Conservation (phyloP, 108 stramenopile species). For the Nannochloropsis oceanica region DNA sequence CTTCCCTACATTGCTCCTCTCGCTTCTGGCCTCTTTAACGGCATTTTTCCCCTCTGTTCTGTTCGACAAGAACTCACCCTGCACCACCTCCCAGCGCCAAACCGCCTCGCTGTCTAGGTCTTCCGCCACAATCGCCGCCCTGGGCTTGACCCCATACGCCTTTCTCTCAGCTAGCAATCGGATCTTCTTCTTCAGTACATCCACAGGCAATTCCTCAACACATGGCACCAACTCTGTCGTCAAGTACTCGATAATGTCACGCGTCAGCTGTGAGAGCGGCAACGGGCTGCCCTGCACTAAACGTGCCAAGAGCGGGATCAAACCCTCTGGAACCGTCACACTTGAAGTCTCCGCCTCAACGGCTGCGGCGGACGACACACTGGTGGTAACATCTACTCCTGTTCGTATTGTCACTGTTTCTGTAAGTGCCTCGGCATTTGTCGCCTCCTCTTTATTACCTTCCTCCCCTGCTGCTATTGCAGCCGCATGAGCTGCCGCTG, state of each 20-base stretch:
- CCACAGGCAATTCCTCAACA: background rate
- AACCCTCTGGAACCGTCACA: background rate
- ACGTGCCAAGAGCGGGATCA: conserved; percentile 14
- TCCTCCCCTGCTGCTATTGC: background rate
- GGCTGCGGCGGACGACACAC: background rate
- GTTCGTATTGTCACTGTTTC: background rate
- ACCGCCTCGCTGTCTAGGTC: background rate
- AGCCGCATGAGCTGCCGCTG: background rate
- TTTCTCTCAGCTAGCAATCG: conserved; percentile 13
- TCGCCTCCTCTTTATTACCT: background rate
- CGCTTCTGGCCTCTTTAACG: background rate
- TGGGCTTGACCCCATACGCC: conserved; percentile 8
- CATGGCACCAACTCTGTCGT: background rate
- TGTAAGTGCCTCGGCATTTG: background rate
- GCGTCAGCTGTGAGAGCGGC: conserved; percentile 8
- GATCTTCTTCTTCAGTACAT: background rate
- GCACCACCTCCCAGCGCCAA: conserved; percentile 22
- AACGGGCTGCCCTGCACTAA: conserved; percentile 17
- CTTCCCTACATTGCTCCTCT: conserved; percentile 2
- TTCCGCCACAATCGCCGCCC: conserved; percentile 3
- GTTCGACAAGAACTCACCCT: conserved; percentile 1
- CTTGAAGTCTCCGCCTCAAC: background rate
- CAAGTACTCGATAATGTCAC: background rate
- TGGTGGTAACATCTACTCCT: background rate
- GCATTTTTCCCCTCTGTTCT: background rate